These are phyloP conservation scores for Theileria luwenshuni DNA, from an alignment of 169 alveolate genomes.

Conservation along the genomic window DNA sequence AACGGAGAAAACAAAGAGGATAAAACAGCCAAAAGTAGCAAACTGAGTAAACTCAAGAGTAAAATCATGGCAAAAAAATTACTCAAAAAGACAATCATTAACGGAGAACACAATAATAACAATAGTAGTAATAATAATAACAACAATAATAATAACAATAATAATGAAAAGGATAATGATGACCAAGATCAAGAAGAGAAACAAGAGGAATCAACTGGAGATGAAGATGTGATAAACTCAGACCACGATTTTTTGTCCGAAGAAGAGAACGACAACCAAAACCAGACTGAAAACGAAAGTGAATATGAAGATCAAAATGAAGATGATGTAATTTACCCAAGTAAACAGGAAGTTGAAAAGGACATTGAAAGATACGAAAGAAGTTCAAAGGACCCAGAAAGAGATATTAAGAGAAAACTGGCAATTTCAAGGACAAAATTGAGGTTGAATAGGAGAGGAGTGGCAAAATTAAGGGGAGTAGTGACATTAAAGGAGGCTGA, in stretches of 20 bases:
- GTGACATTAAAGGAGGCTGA: slow-evolving; percentile 53
- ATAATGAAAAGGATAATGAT: neutral
- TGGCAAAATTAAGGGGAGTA: slow-evolving; percentile 62
- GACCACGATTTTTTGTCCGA: slow-evolving; percentile 2
- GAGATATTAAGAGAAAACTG: slow-evolving; percentile 27
- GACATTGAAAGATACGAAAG: slow-evolving; percentile 29
- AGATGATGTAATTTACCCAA: slow-evolving; percentile 17
- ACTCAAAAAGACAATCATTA: neutral
- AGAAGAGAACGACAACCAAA: neutral
- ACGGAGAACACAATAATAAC: neutral
- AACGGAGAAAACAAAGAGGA: slow-evolving; percentile 2
- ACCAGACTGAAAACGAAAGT: neutral
- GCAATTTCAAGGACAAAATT: slow-evolving; percentile 42
- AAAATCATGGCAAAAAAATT: slow-evolving; percentile 21
- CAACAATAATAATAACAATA: neutral
- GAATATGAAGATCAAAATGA: neutral
- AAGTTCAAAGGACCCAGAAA: slow-evolving; percentile 19
- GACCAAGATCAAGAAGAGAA: neutral
- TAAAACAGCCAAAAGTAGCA: slow-evolving; percentile 18
- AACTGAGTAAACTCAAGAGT: slow-evolving; percentile 58
- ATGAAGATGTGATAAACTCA: slow-evolving; percentile 17
- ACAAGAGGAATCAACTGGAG: neutral
- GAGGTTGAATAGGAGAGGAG: slow-evolving; percentile 61
- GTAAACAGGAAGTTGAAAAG: slow-evolving; percentile 27
- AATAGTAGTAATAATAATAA: neutral